These are phyloP conservation scores for Hibiscus tridactylites DNA, from an alignment of 345 rosid species.

Conservation along the genomic window DNA sequence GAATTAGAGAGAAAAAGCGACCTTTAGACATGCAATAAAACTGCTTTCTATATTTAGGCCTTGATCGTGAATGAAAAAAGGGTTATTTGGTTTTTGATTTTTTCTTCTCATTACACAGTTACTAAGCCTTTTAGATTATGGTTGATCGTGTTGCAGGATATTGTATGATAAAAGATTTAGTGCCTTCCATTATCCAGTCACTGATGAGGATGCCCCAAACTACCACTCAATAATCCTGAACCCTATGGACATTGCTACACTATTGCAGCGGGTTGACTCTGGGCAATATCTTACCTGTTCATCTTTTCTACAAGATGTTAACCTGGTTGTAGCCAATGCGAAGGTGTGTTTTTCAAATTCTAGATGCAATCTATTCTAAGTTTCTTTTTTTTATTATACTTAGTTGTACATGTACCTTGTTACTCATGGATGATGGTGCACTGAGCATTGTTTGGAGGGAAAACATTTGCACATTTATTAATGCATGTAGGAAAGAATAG, in stretches of 20 bases:
- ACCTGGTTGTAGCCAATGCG: slow-evolving; percentile 86
- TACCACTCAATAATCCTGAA: slow-evolving; percentile 78
- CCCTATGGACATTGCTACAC: slow-evolving; percentile 91
- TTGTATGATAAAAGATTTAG: slow-evolving; percentile 83
- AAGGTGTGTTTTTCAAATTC: slow-evolving; percentile 37
- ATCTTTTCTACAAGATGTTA: slow-evolving; percentile 75
- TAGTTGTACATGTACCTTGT: background rate
- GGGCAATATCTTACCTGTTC: slow-evolving; percentile 84
- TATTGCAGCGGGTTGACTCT: slow-evolving; percentile 80
- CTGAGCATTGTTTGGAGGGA: background rate
- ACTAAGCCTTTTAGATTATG: background rate
- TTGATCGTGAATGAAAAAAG: background rate
- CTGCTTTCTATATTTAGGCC: background rate
- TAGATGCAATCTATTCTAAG: background rate
- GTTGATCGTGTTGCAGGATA: slow-evolving; percentile 39
- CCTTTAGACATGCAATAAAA: background rate
- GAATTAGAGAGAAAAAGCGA: background rate
- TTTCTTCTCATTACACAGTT: background rate
- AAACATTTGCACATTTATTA: background rate
- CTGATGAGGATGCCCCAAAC: slow-evolving; percentile 95
- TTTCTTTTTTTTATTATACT: background rate
- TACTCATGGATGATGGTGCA: background rate
- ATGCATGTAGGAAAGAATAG: background rate
- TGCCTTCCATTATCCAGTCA: slow-evolving; percentile 88
- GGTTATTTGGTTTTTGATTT: background rate